phyloP scores from a whole-genome alignment of 1,284 basidiomycete genomes.

The Pulveroboletus sp. region DNA sequence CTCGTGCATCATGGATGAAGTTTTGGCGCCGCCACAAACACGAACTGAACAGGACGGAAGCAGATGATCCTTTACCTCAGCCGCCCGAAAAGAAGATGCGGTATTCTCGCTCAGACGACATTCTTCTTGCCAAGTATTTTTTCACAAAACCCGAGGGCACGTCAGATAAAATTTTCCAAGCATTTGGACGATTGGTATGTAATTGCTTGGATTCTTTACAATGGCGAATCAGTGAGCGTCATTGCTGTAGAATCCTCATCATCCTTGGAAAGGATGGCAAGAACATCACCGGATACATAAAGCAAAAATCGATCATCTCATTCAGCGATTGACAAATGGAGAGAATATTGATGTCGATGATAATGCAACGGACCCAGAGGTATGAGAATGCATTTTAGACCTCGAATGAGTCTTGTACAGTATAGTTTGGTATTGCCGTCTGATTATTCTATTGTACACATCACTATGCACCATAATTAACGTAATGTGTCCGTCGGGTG shows the following conservation, averaged over 20 bases:
- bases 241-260: constrained; percentile 65
- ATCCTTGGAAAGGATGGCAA: constrained; percentile 90
- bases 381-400: constrained; percentile 16
- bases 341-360: constrained; percentile 50
- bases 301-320: constrained; percentile 76
- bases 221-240: background rate
- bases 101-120: constrained; percentile 73
- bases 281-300: constrained; percentile 85
- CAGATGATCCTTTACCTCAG: constrained; percentile 66
- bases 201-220: constrained; percentile 3
- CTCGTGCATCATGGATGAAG: constrained; percentile 87
- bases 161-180: constrained; percentile 77
- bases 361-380: constrained; percentile 29
- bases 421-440: background rate
- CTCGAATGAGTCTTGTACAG: constrained; percentile 14
- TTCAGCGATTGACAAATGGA: constrained; percentile 57
- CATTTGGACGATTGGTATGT: constrained; percentile 64
- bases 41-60: constrained; percentile 63
- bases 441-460: constrained; percentile 16
- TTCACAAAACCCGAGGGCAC: constrained; percentile 70
- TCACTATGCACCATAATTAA: constrained; percentile 6
- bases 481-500: background rate
- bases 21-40: constrained; percentile 83
- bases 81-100: constrained; percentile 83
- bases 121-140: constrained; percentile 74